Percentiles rank a stretch among this genome's conserved stretches.
phyloP scores from a whole-genome alignment of 257 asterid genomes.

The Buddleja alternifolia region DNA sequence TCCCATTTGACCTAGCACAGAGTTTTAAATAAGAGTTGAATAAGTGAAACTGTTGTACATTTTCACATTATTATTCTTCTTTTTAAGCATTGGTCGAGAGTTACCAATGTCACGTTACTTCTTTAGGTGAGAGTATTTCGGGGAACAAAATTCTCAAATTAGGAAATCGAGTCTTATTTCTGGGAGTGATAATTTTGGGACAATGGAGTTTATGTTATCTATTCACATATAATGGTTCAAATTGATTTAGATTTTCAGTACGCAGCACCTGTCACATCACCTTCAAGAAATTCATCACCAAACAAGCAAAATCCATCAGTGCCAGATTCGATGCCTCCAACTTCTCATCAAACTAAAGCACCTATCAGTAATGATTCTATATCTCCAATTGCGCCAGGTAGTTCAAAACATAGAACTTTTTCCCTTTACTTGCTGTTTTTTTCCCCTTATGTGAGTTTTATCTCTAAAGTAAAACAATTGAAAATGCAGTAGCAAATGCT shows the following conservation, averaged over 20 bases:
- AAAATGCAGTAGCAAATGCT: conserved; percentile 35
- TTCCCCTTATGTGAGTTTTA: background rate
- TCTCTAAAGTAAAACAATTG: conserved; percentile 24
- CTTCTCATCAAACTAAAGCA: conserved; percentile 45
- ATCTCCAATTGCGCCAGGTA: conserved; percentile 56
- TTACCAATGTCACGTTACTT: too few relatives aligned
- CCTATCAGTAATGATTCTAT: conserved; percentile 40
- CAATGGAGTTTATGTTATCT: too few relatives aligned
- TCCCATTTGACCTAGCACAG: too few relatives aligned
- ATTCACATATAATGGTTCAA: conserved; percentile 35
- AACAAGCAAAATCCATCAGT: conserved; percentile 39
- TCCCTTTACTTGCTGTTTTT: background rate
- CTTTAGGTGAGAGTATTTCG: too few relatives aligned
- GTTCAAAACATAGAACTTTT: conserved; percentile 12
- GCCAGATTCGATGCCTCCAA: conserved; percentile 48
- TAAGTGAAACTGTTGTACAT: too few relatives aligned
- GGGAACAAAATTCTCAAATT: too few relatives aligned
- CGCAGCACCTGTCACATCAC: conserved; percentile 53
- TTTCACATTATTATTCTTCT: too few relatives aligned
- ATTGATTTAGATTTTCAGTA: conserved; percentile 38
- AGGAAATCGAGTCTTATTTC: too few relatives aligned
- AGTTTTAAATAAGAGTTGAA: too few relatives aligned
- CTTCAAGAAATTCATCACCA: conserved; percentile 51
- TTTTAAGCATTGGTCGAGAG: too few relatives aligned
- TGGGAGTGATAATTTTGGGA: too few relatives aligned